These are phyloP conservation scores for Coccomyxa sp. DNA, from an alignment of 139 green algal species.

Conservation along the genomic window DNA sequence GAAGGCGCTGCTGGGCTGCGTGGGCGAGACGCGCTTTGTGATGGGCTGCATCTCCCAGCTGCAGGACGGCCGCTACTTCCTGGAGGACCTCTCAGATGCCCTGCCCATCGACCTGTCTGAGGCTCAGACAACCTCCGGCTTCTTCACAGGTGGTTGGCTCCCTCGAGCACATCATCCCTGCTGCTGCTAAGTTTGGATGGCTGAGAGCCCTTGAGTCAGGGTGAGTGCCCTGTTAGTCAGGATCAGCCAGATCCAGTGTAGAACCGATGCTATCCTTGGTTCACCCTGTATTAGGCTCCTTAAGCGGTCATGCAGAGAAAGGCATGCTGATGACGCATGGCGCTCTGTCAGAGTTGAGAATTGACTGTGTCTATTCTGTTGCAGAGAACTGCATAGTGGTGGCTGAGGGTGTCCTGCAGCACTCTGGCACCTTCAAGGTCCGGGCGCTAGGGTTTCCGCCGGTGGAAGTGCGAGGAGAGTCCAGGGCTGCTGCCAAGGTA, in stretches of 20 bases:
- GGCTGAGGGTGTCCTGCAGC: constrained; percentile 66
- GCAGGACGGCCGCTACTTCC: constrained; percentile 63
- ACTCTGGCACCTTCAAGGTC: constrained; percentile 65
- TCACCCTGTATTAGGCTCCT: no score
- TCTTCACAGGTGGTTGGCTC: constrained; percentile 17
- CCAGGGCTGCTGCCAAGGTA: constrained; percentile 43
- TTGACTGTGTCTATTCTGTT: no score
- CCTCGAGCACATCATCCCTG: no score
- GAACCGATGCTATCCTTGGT: no score
- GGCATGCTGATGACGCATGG: no score
- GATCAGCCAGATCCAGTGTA: no score
- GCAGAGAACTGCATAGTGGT: constrained; percentile 87
- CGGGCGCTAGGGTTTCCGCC: constrained; percentile 68
- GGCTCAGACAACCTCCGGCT: constrained; percentile 50
- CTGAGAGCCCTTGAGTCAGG: no score
- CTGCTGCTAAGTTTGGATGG: no score
- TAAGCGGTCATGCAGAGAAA: no score
- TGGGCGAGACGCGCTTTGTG: constrained; percentile 55
- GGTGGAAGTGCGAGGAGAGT: constrained; percentile 51
- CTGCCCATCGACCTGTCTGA: constrained; percentile 74
- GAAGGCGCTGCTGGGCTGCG: constrained; percentile 63
- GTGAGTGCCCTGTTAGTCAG: no score
- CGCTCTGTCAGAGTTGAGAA: no score
- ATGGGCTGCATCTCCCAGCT: constrained; percentile 76
- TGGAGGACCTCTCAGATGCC: constrained; percentile 75